Conservation (phyloP, 352 stramenopile genomes). For the Hyaloperonospora arabidopsidis region DNA sequence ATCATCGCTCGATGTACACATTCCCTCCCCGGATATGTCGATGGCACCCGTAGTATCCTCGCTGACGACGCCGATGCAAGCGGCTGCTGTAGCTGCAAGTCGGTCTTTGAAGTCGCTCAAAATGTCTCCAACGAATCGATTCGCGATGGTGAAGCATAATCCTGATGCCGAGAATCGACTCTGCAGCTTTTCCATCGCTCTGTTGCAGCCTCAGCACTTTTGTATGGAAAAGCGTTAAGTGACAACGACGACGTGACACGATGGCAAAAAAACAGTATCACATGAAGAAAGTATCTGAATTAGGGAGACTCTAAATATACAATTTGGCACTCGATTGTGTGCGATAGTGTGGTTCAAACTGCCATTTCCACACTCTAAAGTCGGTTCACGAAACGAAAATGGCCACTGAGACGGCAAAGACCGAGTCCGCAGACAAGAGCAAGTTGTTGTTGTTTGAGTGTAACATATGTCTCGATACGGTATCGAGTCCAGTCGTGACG, state of each 20-base stretch:
- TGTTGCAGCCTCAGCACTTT: background rate
- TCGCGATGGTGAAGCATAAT: slow-evolving; percentile 28
- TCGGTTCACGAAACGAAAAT: no score
- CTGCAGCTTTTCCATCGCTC: slow-evolving; percentile 21
- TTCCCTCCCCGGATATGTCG: slow-evolving; percentile 8
- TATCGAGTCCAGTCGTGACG: slow-evolving; percentile 83
- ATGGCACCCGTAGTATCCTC: background rate
- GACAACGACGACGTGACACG: background rate
- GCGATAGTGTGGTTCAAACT: no score
- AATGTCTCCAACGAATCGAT: slow-evolving; percentile 50
- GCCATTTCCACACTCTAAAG: no score
- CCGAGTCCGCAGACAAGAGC: slow-evolving; percentile 13
- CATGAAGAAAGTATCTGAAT: no score
- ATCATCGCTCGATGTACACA: slow-evolving; percentile 20
- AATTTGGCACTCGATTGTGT: no score
- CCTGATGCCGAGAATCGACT: slow-evolving; percentile 16
- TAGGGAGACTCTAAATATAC: no score
- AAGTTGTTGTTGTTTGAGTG: slow-evolving; percentile 62
- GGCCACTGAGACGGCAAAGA: background rate
- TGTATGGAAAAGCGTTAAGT: background rate
- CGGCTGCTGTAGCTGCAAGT: slow-evolving; percentile 8
- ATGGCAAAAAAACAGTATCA: no score
- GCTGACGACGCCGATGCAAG: slow-evolving; percentile 33
- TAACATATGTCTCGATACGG: slow-evolving; percentile 86
- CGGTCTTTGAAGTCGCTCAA: slow-evolving; percentile 7